Percentiles rank a stretch among this genome's conserved stretches.
phyloP scores from a whole-genome alignment of 2,329 filamentous ascomycete species.

The Ramichloridium luteum region DNA sequence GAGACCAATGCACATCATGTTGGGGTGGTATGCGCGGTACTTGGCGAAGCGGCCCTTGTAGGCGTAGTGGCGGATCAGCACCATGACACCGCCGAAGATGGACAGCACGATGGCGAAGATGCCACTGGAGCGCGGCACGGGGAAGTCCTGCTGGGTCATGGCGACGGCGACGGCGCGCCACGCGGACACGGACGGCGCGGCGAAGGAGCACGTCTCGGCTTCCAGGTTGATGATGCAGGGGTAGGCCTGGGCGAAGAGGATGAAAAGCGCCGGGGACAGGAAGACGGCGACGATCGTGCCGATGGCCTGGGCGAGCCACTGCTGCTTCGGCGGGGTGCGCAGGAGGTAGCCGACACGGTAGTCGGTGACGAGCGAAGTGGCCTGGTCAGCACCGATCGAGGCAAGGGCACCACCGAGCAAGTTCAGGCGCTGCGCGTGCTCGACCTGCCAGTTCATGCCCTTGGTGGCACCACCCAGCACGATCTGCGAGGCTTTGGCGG shows the following conservation, averaged over 20 bases:
- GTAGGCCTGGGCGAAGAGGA: slow-evolving; percentile 56
- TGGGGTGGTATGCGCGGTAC: slow-evolving; percentile 45
- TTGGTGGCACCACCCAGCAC: slow-evolving; percentile 54
- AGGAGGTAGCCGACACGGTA: slow-evolving; percentile 59
- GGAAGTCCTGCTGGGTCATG: slow-evolving; percentile 45
- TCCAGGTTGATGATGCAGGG: slow-evolving; percentile 49
- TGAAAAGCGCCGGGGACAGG: slow-evolving; percentile 54
- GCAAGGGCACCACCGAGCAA: slow-evolving; percentile 46
- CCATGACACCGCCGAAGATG: slow-evolving; percentile 39
- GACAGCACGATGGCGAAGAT: slow-evolving; percentile 48
- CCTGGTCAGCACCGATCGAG: slow-evolving; percentile 29
- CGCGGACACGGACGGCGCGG: slow-evolving; percentile 50
- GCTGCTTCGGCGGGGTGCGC: slow-evolving; percentile 50
- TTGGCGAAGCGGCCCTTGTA: slow-evolving; percentile 42
- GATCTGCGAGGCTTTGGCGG: slow-evolving; percentile 56
- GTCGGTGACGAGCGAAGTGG: slow-evolving; percentile 45
- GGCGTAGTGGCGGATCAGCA: slow-evolving; percentile 44
- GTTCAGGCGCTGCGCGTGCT: slow-evolving; percentile 51
- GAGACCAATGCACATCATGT: slow-evolving; percentile 50
- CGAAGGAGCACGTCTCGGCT: slow-evolving; percentile 44
- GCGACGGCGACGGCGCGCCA: slow-evolving; percentile 55
- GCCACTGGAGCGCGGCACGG: slow-evolving; percentile 43
- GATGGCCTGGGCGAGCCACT: slow-evolving; percentile 54
- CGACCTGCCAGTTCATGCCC: slow-evolving; percentile 37
- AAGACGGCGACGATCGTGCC: slow-evolving; percentile 54